Percentiles rank a stretch among this genome's conserved stretches.
Conservation (phyloP, 805 yeast species). For the Ogataea parapolymorpha region DNA sequence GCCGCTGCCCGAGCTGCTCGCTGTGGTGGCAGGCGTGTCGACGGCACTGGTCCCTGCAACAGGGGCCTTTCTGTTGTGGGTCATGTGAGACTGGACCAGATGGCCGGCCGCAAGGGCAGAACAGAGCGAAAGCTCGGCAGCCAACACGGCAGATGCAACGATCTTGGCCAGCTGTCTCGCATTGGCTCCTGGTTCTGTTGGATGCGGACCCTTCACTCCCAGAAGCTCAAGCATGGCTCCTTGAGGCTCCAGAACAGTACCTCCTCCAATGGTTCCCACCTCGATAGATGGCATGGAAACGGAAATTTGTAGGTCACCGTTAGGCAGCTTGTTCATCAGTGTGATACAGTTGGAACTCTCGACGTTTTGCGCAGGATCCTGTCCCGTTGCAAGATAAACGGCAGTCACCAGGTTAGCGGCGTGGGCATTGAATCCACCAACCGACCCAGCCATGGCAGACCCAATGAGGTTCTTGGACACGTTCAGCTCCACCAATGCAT, state of each 20-base stretch:
- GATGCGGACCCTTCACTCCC: conserved; percentile 95
- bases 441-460: conserved; percentile 96
- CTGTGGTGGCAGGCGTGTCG: conserved; percentile 27
- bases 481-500: conserved; percentile 87
- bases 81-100: conserved; percentile 96
- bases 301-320: conserved; percentile 82
- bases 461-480: conserved; percentile 89
- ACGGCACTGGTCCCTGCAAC: conserved; percentile 18
- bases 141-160: conserved; percentile 91
- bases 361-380: conserved; percentile 99
- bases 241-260: conserved; percentile 96
- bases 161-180: conserved; percentile 90
- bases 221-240: conserved; percentile 91
- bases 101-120: conserved; percentile 99
- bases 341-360: conserved; percentile 98
- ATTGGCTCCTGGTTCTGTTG: conserved; percentile 89
- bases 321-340: conserved; percentile 70
- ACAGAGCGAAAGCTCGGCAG: conserved; percentile 92
- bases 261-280: conserved; percentile 99
- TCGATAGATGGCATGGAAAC: conserved; percentile 99
- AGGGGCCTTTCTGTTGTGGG: conserved; percentile 66
- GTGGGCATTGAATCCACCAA: conserved; percentile 98
- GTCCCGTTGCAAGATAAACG: conserved; percentile 91
- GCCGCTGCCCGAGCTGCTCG: conserved; percentile 25
- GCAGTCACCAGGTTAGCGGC: conserved; percentile 97